phyloP scores from a whole-genome alignment of 331 rosid species.

The Malus hybrid region DNA sequence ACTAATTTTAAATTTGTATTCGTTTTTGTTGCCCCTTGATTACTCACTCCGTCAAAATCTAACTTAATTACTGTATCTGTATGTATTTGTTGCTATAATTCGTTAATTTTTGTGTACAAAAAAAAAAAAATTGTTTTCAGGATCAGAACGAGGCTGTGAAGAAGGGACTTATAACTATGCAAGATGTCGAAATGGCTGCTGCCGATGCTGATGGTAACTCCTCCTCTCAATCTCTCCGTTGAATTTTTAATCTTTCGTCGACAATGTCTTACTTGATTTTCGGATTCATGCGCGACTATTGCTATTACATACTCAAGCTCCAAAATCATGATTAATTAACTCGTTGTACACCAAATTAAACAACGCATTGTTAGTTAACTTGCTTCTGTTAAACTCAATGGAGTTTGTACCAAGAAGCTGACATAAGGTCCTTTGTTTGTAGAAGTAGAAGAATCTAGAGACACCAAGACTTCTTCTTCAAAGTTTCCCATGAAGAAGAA shows the following conservation, averaged over 20 bases:
- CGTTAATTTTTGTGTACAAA: neutral
- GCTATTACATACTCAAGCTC: neutral
- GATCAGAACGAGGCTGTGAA: slow-evolving; percentile 36
- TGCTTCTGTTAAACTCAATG: neutral
- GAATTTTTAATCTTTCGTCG: neutral
- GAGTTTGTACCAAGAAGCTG: neutral
- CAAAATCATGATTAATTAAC: neutral
- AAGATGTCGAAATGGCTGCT: slow-evolving; percentile 45
- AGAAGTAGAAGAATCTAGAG: slow-evolving; percentile 7
- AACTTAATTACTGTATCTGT: too few species aligned
- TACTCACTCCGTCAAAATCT: too few species aligned
- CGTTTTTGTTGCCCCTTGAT: neutral
- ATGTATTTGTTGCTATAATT: too few species aligned
- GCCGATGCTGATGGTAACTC: slow-evolving; percentile 23
- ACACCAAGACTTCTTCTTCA: neutral
- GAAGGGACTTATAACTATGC: slow-evolving; percentile 31
- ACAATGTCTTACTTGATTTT: neutral
- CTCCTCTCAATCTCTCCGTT: neutral
- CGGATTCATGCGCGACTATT: neutral
- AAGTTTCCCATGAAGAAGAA: slow-evolving; percentile 32
- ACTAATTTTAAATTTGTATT: neutral
- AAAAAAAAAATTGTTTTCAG: slow-evolving; percentile 9
- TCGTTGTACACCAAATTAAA: too few species aligned
- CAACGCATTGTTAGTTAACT: neutral
- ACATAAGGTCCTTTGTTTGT: neutral